phyloP scores from a whole-genome alignment of 257 asterid species.

The Solanum habrochaites region DNA sequence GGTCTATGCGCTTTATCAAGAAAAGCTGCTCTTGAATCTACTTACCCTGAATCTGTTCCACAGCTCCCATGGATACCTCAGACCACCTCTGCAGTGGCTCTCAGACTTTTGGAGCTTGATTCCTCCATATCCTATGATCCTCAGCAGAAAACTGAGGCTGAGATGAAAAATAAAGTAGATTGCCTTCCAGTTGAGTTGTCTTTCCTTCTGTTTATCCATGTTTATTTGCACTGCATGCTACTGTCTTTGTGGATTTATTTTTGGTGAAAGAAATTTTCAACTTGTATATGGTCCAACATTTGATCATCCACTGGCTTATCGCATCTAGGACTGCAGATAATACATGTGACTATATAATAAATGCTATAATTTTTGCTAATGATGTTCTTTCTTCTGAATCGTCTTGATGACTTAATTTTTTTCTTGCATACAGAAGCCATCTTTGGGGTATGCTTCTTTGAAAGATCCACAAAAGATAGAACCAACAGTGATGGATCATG shows the following conservation, averaged over 20 bases:
- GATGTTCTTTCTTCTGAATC: background rate
- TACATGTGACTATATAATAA: background rate
- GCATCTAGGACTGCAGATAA: background rate
- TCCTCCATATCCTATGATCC: constrained; percentile 50
- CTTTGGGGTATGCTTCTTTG: constrained; percentile 26
- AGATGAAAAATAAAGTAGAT: constrained; percentile 40
- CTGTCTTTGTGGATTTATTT: background rate
- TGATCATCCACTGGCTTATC: background rate
- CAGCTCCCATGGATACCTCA: constrained; percentile 94
- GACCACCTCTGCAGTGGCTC: constrained; percentile 76
- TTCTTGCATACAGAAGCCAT: constrained; percentile 32
- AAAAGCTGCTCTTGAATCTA: constrained; percentile 21
- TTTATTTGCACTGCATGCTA: background rate
- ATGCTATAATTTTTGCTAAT: background rate
- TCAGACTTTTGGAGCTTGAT: constrained; percentile 88
- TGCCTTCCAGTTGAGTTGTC: constrained; percentile 58
- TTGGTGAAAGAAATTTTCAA: background rate
- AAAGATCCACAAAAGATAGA: constrained; percentile 42
- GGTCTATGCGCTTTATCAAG: constrained; percentile 35
- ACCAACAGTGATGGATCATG: constrained; percentile 32
- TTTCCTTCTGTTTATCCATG: background rate
- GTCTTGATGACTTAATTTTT: background rate
- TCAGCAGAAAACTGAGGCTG: constrained; percentile 42
- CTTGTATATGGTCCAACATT: background rate
- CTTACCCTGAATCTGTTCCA: constrained; percentile 25